Conservation (phyloP, 2,329 filamentous ascomycete genomes). For the Penicillium aurantiogriseum region DNA sequence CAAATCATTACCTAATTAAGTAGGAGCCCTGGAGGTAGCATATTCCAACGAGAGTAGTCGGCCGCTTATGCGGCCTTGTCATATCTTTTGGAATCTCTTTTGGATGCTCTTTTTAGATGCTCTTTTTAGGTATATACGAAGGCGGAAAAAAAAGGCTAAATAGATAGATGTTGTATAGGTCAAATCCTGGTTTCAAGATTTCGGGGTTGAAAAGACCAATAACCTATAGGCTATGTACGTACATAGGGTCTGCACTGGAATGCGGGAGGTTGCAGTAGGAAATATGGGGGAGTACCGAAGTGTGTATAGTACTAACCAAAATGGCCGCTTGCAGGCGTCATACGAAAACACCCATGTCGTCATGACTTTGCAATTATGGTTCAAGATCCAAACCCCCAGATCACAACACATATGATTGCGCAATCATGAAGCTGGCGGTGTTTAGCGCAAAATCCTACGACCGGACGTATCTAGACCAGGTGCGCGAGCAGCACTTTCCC, state of each 20-base stretch:
- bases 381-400: neutral
- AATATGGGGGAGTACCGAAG: neutral
- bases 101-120: too few species aligned
- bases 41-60: too few species aligned
- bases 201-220: neutral
- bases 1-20: neutral
- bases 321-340: conserved; percentile 1
- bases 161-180: neutral
- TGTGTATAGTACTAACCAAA: neutral
- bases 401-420: neutral
- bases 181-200: neutral
- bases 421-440: conserved; percentile 57
- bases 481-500: conserved; percentile 29
- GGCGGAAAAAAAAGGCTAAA: too few species aligned
- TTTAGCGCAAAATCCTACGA: conserved; percentile 67
- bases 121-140: too few species aligned
- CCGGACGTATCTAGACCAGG: conserved; percentile 53
- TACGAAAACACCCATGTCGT: conserved; percentile 1
- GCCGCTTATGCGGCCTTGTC: too few species aligned
- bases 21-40: neutral
- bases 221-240: neutral
- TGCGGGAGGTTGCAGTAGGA: conserved; percentile 1
- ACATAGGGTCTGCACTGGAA: neutral
- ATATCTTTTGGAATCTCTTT: too few species aligned
- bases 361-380: conserved; percentile 3